Evolutionary conservation across 768 basidiomycete species (phyloP).

Genomic region (Kwoniella newhampshirensis): DNA sequence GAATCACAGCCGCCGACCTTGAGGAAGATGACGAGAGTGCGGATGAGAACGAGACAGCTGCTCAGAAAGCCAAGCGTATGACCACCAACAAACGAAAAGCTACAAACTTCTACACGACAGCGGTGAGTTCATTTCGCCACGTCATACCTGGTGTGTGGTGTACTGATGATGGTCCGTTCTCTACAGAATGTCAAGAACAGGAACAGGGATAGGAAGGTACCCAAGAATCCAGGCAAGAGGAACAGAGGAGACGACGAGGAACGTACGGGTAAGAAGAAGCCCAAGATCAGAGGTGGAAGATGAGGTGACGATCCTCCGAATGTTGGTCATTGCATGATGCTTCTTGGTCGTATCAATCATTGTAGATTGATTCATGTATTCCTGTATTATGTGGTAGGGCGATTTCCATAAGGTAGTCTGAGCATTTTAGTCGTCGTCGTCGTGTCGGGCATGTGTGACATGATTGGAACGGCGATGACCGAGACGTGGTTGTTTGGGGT

Average conservation of each 20-base stretch:
- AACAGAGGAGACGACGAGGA: slow-evolving; percentile 18
- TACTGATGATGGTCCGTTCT: no score
- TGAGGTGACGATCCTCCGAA: no score
- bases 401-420: no score
- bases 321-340: no score
- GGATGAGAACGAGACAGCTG: slow-evolving; percentile 27
- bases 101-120: slow-evolving; percentile 78
- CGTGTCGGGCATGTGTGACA: no score
- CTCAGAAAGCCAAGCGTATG: slow-evolving; percentile 74
- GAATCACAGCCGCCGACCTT: slow-evolving; percentile 46
- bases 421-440: no score
- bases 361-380: no score
- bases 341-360: no score
- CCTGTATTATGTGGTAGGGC: no score
- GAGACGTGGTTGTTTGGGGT: no score
- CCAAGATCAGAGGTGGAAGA: slow-evolving; percentile 7
- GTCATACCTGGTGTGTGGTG: no score
- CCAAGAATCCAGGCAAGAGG: slow-evolving; percentile 32
- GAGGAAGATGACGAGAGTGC: slow-evolving; percentile 57
- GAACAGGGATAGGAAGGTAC: slow-evolving; percentile 49
- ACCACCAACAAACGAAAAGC: slow-evolving; percentile 95
- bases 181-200: slow-evolving; percentile 52
- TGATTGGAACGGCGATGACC: no score
- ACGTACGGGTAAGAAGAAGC: slow-evolving; percentile 19
- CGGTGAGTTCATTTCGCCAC: slow-evolving; percentile 50